These are phyloP conservation scores for Phytophthora multivora DNA, from an alignment of 352 stramenopile genomes.

Conservation along the genomic window DNA sequence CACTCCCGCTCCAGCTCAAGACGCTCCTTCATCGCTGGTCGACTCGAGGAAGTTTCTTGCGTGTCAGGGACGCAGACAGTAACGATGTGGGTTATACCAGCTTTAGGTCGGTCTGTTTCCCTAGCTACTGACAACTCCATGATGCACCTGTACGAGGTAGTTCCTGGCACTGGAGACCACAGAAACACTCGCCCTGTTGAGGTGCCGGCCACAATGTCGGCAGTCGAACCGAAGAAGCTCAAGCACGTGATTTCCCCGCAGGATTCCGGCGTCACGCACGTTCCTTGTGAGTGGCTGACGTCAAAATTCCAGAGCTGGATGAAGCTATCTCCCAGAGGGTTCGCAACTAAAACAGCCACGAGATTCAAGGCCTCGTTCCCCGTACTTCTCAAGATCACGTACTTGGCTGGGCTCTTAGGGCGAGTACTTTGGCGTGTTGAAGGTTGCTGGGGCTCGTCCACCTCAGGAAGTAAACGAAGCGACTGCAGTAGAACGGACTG, in stretches of 20 bases:
- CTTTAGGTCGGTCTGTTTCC: not conserved
- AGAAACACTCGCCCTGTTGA: conserved; percentile 49
- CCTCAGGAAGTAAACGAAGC: conserved; percentile 51
- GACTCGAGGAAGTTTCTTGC: conserved; percentile 28
- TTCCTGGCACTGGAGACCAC: conserved; percentile 39
- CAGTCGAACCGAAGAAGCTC: conserved; percentile 48
- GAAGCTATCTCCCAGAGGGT: conserved; percentile 54
- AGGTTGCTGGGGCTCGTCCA: not conserved
- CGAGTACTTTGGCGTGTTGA: not conserved
- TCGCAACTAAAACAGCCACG: conserved; percentile 51
- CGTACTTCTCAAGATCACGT: conserved; percentile 56
- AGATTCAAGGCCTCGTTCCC: conserved; percentile 57
- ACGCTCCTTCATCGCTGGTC: conserved; percentile 35
- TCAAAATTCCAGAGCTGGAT: conserved; percentile 82
- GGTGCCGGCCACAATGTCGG: conserved; percentile 59
- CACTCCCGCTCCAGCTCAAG: conserved; percentile 27
- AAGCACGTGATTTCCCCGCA: conserved; percentile 63
- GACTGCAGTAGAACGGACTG: conserved; percentile 69
- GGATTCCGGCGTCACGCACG: conserved; percentile 39
- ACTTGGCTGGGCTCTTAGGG: conserved; percentile 23
- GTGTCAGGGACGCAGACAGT: conserved; percentile 15
- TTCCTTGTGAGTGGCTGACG: conserved; percentile 64
- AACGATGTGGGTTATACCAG: conserved; percentile 21
- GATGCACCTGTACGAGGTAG: conserved; percentile 29
- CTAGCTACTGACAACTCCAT: conserved; percentile 20